These are phyloP conservation scores for Trametes punicea DNA, from an alignment of 768 basidiomycete species.

Conservation along the genomic window DNA sequence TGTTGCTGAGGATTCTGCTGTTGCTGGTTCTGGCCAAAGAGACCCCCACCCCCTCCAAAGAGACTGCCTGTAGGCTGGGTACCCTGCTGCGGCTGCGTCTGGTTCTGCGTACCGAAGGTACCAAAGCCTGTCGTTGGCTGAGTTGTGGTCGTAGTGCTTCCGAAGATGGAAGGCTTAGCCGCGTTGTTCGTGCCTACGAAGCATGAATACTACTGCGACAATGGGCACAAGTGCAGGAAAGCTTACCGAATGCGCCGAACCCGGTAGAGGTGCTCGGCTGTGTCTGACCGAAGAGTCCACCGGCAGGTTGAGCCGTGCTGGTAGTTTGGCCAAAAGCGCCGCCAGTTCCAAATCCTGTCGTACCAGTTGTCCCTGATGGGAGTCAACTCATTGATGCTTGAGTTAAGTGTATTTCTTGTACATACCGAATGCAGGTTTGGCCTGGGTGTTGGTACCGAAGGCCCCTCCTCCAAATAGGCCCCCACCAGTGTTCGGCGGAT, in stretches of 20 bases:
- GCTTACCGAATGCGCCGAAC: conserved; percentile 37
- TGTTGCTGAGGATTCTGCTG: conserved; percentile 18
- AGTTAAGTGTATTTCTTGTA: too few relatives aligned
- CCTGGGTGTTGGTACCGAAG: conserved; percentile 12
- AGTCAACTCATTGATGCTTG: too few relatives aligned
- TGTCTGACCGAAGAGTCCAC: conserved; percentile 37
- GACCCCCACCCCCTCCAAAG: conserved; percentile 18
- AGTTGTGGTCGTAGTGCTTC: conserved; percentile 23
- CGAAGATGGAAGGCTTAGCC: conserved; percentile 48
- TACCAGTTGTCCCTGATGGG: too few relatives aligned
- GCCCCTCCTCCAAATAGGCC: conserved; percentile 24
- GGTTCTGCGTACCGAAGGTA: conserved; percentile 36
- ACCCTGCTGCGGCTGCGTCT: conserved; percentile 33
- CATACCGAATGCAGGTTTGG: conserved; percentile 37
- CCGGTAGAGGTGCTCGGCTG: conserved; percentile 28
- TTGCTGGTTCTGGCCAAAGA: conserved; percentile 19
- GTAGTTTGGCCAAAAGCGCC: conserved; percentile 36
- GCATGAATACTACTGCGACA: not conserved
- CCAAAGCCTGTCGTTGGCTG: conserved; percentile 27
- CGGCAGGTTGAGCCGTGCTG: conserved; percentile 22
- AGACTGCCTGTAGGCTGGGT: conserved; percentile 21
- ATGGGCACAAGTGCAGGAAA: not conserved
- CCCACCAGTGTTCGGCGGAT: conserved; percentile 13
- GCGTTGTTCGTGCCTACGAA: conserved; percentile 25
- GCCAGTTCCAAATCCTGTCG: conserved; percentile 24